Base-by-base conservation (phyloP, 768 basidiomycete species). In the Gyrodon lividus region DNA sequence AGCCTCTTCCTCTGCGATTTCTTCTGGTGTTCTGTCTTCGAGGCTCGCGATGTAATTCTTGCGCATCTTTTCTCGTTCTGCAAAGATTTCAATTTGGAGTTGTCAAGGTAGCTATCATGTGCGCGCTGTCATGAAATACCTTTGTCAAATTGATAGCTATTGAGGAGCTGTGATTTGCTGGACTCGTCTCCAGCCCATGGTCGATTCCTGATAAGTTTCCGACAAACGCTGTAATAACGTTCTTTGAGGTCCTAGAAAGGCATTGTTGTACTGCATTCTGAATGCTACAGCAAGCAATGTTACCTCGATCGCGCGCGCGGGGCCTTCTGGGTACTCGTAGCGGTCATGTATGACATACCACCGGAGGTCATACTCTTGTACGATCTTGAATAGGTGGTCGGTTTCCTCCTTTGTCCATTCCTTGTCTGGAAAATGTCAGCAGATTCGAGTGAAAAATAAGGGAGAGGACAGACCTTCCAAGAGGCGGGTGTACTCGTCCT, bases 351-450 rank as follows among this genome's bases (percentile, higher is more conserved):
- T 83, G 56, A 98, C 79, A 64, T 90, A 87, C 82, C 95, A 98
- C 39, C 96, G 80, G 10, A 83, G 74, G 67, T 98, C 95, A 58
- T 89, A 98, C 46, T 89, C 84, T 44, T 79, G 77, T 8, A 88
- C 84, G 8, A 96, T 68, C 3, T 72, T 72, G 70, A 98, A 96
- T 1, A 99, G 79, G 64, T 98, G 92, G 64, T 92, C 89, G 0
- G 97, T 98, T 69, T 98, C 94, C 58, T 93, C 91, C 59, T 87
- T 88, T 6, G 89, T 80, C 97, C 97, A 98, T 53, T 87, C 86
- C 9, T 72, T 73, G 60, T 95, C 96, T 86, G 48, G 22, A 48
- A 24, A 17, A 6, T 16, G 35, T 2, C 4, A 35, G 39, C 50
- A 55, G 37, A 37, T 10, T 30, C 14, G 28, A 12, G 22, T 26